Conservation (phyloP, 257 asterid genomes). For the Primulina huaijiensis region DNA sequence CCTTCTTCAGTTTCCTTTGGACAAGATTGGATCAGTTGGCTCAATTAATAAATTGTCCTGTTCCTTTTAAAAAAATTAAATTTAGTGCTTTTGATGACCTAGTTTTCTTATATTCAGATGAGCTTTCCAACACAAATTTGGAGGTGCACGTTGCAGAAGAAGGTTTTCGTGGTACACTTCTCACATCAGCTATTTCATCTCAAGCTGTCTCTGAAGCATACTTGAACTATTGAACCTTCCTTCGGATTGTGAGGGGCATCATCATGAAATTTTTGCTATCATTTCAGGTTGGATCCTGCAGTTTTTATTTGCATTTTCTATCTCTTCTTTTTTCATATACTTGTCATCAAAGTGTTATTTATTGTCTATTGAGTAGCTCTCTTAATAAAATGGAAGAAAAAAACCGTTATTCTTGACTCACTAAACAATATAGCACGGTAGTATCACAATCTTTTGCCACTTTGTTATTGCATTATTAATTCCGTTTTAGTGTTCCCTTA, state of each 20-base stretch:
- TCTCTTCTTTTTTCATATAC: constrained; percentile 1
- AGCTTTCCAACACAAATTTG: constrained; percentile 66
- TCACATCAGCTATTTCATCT: constrained; percentile 66
- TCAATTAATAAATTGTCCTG: neutral
- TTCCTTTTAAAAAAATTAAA: neutral
- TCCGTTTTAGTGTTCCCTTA: no score
- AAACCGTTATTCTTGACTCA: neutral
- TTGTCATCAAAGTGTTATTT: constrained; percentile 10
- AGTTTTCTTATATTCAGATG: constrained; percentile 53
- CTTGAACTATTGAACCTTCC: constrained; percentile 36
- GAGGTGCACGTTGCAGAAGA: constrained; percentile 58
- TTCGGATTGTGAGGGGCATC: constrained; percentile 22
- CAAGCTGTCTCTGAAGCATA: constrained; percentile 67
- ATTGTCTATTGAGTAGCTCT: constrained; percentile 10
- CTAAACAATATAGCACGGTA: no score
- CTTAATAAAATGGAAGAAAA: neutral
- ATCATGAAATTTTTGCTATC: constrained; percentile 19
- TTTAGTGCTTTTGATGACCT: constrained; percentile 13
- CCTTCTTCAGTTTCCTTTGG: constrained; percentile 2
- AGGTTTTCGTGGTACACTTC: constrained; percentile 97
- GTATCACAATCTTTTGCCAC: no score
- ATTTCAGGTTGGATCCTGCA: constrained; percentile 33
- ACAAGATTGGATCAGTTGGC: neutral
- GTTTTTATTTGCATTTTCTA: constrained; percentile 5
- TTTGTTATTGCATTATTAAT: neutral